phyloP scores from a whole-genome alignment of 805 yeast genomes.

The Komagataella pastoris region DNA sequence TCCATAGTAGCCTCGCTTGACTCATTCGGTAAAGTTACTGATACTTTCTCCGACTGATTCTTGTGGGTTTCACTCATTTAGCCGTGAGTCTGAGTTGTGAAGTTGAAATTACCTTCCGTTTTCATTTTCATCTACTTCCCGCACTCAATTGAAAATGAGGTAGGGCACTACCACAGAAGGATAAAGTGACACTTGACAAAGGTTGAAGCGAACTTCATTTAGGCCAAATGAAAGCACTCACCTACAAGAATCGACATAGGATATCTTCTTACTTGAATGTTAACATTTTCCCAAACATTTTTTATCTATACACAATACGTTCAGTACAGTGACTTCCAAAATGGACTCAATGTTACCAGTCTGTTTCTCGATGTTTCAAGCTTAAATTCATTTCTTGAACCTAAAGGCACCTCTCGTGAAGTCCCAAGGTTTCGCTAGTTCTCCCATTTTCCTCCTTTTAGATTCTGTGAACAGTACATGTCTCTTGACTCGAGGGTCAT shows the following conservation, averaged over 20 bases:
- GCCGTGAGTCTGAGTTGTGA: not conserved
- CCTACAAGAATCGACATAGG: not conserved
- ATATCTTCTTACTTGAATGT: not conserved
- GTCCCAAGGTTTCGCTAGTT: constrained; percentile 33
- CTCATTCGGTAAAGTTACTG: not conserved
- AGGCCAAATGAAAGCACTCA: too few relatives aligned
- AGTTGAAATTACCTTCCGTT: not conserved
- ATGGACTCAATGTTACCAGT: not conserved
- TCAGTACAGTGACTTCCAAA: not conserved
- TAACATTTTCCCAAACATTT: too few relatives aligned
- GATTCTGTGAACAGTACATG: constrained; percentile 86
- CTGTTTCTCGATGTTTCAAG: constrained; percentile 4
- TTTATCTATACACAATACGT: not conserved
- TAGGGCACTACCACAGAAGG: not conserved
- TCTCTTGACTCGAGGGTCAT: constrained; percentile 80
- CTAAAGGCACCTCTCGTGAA: constrained; percentile 29
- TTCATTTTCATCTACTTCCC: not conserved
- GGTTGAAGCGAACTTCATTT: too few relatives aligned
- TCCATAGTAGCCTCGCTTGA: not conserved
- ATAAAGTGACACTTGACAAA: not conserved
- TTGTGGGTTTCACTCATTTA: not conserved
- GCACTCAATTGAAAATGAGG: not conserved
- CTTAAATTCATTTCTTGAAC: constrained; percentile 17
- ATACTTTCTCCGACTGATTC: not conserved
- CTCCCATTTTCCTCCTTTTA: constrained; percentile 67